A percentile compares a stretch with the other conserved stretches of the same genome.
These are phyloP conservation scores for Coniferiporia sulphurascens DNA, from an alignment of 1,284 basidiomycete species.

Conservation along the genomic window DNA sequence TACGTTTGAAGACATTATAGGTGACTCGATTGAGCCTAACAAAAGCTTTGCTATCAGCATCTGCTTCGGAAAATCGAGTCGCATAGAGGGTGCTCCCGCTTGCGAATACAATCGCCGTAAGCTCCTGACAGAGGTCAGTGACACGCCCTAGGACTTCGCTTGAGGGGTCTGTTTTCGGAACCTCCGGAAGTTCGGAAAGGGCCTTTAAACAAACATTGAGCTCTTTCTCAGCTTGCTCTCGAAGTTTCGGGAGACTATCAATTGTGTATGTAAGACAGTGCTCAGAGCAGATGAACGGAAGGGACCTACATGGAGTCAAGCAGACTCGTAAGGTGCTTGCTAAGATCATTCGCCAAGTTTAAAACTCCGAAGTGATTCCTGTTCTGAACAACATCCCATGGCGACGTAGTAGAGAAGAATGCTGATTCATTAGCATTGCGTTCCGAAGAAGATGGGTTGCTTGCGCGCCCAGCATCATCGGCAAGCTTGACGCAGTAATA, in stretches of 20 bases:
- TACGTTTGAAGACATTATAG: conserved; percentile 16
- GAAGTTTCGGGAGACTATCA: conserved; percentile 40
- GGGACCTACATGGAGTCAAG: conserved; percentile 47
- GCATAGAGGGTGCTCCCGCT: not conserved
- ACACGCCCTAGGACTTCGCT: conserved; percentile 43
- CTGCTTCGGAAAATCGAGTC: not conserved
- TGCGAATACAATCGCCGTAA: conserved; percentile 24
- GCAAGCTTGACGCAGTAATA: conserved; percentile 68
- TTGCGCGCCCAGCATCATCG: conserved; percentile 48
- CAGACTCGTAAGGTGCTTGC: conserved; percentile 43
- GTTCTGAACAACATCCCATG: conserved; percentile 45
- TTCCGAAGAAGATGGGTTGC: conserved; percentile 31
- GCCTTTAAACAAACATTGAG: conserved; percentile 34
- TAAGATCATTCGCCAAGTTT: conserved; percentile 49
- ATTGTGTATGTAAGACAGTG: not conserved
- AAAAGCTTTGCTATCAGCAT: conserved; percentile 6
- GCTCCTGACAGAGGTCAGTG: conserved; percentile 38
- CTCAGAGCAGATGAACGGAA: not conserved
- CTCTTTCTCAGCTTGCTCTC: conserved; percentile 31
- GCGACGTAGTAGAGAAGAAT: conserved; percentile 45
- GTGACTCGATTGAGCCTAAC: conserved; percentile 14
- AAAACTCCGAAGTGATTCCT: conserved; percentile 49
- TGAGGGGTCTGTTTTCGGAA: conserved; percentile 36
- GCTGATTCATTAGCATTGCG: conserved; percentile 36
- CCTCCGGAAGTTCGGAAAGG: conserved; percentile 39